Percentiles rank a stretch among this genome's conserved stretches.
Evolutionary conservation across 305 asterid species (phyloP).

Genomic region (Nicotiana rustica): DNA sequence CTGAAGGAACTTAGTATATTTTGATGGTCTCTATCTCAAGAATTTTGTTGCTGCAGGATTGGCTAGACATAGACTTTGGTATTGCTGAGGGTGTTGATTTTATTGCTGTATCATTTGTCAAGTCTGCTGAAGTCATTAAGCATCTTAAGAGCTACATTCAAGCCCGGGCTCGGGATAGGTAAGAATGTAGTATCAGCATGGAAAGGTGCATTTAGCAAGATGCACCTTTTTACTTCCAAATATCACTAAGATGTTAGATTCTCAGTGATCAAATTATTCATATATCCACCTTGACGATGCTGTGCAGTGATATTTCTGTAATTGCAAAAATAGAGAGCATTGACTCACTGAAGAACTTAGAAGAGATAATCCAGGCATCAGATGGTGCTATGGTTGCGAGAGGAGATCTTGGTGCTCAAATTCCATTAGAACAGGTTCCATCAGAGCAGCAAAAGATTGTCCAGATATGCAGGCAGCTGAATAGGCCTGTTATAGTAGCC

Average conservation of each 20-base stretch:
- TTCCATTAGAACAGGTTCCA: slow-evolving; percentile 98
- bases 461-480: slow-evolving; percentile 83
- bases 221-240: background rate
- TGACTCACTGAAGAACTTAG: slow-evolving; percentile 90
- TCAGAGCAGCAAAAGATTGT: slow-evolving; percentile 92
- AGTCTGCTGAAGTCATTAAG: slow-evolving; percentile 95
- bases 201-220: background rate
- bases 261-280: background rate
- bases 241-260: background rate
- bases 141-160: slow-evolving; percentile 93
- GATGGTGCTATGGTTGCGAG: slow-evolving; percentile 99
- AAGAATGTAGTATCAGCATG: slow-evolving; percentile 37
- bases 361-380: slow-evolving; percentile 84
- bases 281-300: slow-evolving; percentile 35
- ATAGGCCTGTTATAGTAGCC: slow-evolving; percentile 95
- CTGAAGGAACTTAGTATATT: slow-evolving; percentile 23
- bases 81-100: slow-evolving; percentile 97
- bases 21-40: slow-evolving; percentile 40
- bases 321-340: slow-evolving; percentile 95
- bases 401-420: slow-evolving; percentile 98
- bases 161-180: slow-evolving; percentile 97
- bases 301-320: slow-evolving; percentile 82
- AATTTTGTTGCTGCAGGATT: slow-evolving; percentile 64
- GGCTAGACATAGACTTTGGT: slow-evolving; percentile 98
- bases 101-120: slow-evolving; percentile 96